Evolutionary conservation across 257 asterid species (phyloP), one percentile per base, ranked within the genome.

Genomic region (Solanum lignicaule): DNA sequence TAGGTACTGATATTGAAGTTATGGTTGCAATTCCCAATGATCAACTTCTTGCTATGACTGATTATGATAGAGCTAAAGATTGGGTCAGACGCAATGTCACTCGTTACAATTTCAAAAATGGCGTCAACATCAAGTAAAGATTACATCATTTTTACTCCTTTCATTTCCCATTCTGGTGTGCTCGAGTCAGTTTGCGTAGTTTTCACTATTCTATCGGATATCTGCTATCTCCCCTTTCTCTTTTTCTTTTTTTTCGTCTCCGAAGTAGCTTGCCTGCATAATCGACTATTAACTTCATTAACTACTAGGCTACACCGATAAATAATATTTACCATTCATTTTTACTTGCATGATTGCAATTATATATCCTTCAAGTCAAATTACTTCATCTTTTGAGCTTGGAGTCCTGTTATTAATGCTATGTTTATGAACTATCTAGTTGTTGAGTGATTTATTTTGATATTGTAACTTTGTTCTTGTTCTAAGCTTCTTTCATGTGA

Each of bases 1-100:
- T 52, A 52, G 88, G 84, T 76, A 72, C 55, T 15, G 84, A 52
- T 46, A 86, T 86, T 52, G 88, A 86, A 73, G 88, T 86, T 38
- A 86, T 86, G 88, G 88, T 86, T 21, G 88, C 75, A 5, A 86
- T 86, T 46, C 88, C 88, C 6, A 86, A 86, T 73, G 88, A 86
- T 79, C 88, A 73, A 62, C 88, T 86, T 73, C 84, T 86, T 86
- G 0, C 74, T 14, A 86, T 86, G 88, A 86, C 82, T 52, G 88
- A 73, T 52, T 15, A 52, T 86, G 84, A 52, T 38, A 46, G 84
- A 73, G 88, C 88, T 33, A 86, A 73, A 29, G 73, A 86, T 71
- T 86, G 88, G 88, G 88, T 86, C 35, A 86, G 69, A 60, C 88
- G 84, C 5, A 86, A 86, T 33, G 55, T 86, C 4, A 86, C 84